A percentile compares a stretch with the other conserved stretches of the same genome.
Conservation (phyloP, 352 stramenopile genomes). For the Pseudoperonospora humuli region DNA sequence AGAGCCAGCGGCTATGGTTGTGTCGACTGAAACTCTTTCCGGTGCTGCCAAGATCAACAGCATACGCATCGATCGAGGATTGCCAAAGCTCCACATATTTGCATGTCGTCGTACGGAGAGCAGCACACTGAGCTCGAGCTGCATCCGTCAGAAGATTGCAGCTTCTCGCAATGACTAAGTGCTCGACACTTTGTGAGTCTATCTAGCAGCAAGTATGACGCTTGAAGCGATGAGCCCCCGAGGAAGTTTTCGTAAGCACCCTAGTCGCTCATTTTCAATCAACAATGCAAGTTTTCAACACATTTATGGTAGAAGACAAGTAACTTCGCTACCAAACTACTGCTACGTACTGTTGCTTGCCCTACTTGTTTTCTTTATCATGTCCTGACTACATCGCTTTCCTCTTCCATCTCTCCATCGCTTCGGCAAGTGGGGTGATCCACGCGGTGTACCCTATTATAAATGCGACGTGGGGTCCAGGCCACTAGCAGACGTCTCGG, state of each 20-base stretch:
- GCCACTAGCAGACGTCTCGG: constrained; percentile 8
- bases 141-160: constrained; percentile 65
- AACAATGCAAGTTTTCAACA: neutral
- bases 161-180: constrained; percentile 11
- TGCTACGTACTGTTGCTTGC: constrained; percentile 15
- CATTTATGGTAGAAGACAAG: constrained; percentile 2
- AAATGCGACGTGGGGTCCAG: constrained; percentile 23
- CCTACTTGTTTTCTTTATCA: constrained; percentile 7
- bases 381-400: constrained; percentile 11
- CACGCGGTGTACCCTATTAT: constrained; percentile 26
- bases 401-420: neutral
- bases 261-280: neutral
- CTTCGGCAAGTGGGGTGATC: constrained; percentile 2
- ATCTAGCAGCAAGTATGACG: too few species aligned
- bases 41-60: constrained; percentile 82
- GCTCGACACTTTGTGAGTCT: neutral
- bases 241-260: neutral
- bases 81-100: constrained; percentile 61
- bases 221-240: neutral
- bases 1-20: constrained; percentile 63
- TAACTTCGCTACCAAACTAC: constrained; percentile 1
- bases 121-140: constrained; percentile 79
- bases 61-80: constrained; percentile 48
- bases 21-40: constrained; percentile 75
- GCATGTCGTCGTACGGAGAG: constrained; percentile 73